These are phyloP conservation scores for Tuctoria greenei DNA, from an alignment of 176 grass and related monocot species.

Conservation along the genomic window DNA sequence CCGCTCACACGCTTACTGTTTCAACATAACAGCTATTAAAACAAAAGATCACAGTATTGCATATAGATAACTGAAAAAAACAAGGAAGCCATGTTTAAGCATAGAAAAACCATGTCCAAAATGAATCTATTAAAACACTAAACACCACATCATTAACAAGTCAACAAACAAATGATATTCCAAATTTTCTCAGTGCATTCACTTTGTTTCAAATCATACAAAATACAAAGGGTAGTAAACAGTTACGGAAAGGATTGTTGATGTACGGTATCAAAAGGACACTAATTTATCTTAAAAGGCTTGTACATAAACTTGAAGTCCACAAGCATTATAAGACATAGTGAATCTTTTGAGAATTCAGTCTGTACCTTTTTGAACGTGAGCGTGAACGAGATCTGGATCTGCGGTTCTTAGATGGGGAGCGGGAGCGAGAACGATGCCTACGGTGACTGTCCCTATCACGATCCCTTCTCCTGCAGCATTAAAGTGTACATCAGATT, in stretches of 20 bases:
- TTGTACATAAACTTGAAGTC: not conserved
- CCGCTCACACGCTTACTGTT: constrained; percentile 88
- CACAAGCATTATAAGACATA: constrained; percentile 1
- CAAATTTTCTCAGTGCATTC: not conserved
- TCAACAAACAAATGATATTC: not conserved
- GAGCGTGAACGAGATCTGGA: constrained; percentile 82
- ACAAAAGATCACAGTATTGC: not conserved
- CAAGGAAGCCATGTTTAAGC: not conserved
- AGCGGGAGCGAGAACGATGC: constrained; percentile 56
- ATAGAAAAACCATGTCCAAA: constrained; percentile 13
- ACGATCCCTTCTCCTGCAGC: constrained; percentile 61
- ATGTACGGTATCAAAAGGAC: not conserved
- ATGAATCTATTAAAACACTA: not conserved
- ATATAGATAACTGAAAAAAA: not conserved
- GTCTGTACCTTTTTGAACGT: constrained; percentile 69
- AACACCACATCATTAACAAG: not conserved
- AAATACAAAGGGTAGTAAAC: not conserved
- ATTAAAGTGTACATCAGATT: constrained; percentile 4
- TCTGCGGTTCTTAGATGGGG: constrained; percentile 59
- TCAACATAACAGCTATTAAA: constrained; percentile 21
- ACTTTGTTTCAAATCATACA: not conserved
- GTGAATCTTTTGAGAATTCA: constrained; percentile 3
- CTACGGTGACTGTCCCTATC: constrained; percentile 66
- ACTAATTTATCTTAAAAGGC: not conserved
- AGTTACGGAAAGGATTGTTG: not conserved